A percentile compares a stretch with the other conserved stretches of the same genome.
phyloP scores from a whole-genome alignment of 225 moss, liverwort and hornwort species.

The Bryum argenteum region DNA sequence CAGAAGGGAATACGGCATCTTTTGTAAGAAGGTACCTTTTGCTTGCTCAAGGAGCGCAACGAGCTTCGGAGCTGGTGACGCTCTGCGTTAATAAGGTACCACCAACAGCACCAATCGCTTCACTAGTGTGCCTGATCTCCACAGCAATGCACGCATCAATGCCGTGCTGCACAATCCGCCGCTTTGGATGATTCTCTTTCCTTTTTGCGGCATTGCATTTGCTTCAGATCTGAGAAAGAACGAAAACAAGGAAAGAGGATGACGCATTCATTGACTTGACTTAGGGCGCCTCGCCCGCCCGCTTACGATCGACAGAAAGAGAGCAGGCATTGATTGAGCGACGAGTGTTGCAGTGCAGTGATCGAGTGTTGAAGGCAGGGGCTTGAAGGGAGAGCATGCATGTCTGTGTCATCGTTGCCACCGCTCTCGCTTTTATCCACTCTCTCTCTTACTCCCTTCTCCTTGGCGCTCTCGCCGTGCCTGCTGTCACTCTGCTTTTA shows the following conservation, averaged over 20 bases:
- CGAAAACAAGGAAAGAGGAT: too few relatives aligned
- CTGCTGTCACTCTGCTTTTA: constrained; percentile 60
- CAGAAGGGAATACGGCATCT: background rate
- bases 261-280: too few relatives aligned
- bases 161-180: too few relatives aligned
- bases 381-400: constrained; percentile 24
- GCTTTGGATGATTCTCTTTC: too few relatives aligned
- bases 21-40: constrained; percentile 12
- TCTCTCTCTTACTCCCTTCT: constrained; percentile 66
- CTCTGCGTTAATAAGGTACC: too few relatives aligned
- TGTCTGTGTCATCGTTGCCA: constrained; percentile 43
- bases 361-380: background rate
- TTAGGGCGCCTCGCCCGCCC: constrained; percentile 14
- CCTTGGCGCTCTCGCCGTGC: constrained; percentile 72
- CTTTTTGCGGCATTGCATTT: background rate
- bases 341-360: too few relatives aligned
- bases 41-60: constrained; percentile 16
- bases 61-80: constrained; percentile 31
- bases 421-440: constrained; percentile 44
- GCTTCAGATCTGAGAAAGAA: background rate
- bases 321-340: too few relatives aligned
- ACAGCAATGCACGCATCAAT: constrained; percentile 19
- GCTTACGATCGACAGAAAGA: too few relatives aligned
- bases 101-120: constrained; percentile 4
- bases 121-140: background rate